A percentile compares a stretch with the other conserved stretches of the same genome.
Evolutionary conservation across 2,329 filamentous ascomycete genomes (phyloP).

Genomic region (Ophiobolus disseminans): DNA sequence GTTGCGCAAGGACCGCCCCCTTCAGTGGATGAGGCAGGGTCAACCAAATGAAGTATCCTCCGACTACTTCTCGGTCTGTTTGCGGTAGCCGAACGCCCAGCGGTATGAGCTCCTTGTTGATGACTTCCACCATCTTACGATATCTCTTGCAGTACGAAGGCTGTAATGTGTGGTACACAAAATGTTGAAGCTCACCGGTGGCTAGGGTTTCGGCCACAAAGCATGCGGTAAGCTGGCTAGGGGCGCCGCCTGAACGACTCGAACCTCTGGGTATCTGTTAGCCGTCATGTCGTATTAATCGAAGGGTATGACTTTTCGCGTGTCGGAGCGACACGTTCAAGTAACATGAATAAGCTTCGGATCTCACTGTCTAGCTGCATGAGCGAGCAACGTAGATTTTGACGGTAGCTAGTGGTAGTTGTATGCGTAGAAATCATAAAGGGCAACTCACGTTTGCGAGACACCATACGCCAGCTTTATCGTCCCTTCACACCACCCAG

Average conservation of each 20-base stretch:
- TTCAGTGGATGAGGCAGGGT: constrained; percentile 63
- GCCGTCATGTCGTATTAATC: constrained; percentile 15
- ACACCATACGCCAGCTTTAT: constrained; percentile 66
- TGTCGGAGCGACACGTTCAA: too few relatives aligned
- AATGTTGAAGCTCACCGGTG: constrained; percentile 59
- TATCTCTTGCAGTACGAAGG: constrained; percentile 64
- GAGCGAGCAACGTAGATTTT: not conserved
- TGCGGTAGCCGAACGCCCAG: constrained; percentile 64
- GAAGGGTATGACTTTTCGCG: constrained; percentile 10
- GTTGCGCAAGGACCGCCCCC: constrained; percentile 63
- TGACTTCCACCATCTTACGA: constrained; percentile 63
- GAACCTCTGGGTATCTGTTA: constrained; percentile 57
- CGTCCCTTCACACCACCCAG: constrained; percentile 85
- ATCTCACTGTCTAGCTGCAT: too few relatives aligned
- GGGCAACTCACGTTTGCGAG: constrained; percentile 61
- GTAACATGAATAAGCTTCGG: too few relatives aligned
- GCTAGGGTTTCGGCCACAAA: constrained; percentile 63
- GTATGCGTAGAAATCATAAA: not conserved
- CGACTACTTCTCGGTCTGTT: constrained; percentile 61
- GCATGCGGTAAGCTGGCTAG: constrained; percentile 65
- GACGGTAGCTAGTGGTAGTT: constrained; percentile 1
- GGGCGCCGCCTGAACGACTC: constrained; percentile 65
- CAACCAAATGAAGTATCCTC: constrained; percentile 89
- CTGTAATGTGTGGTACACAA: constrained; percentile 61
- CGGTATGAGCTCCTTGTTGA: constrained; percentile 66